phyloP scores from a whole-genome alignment of 257 asterid species.

The Phtheirospermum japonicum region DNA sequence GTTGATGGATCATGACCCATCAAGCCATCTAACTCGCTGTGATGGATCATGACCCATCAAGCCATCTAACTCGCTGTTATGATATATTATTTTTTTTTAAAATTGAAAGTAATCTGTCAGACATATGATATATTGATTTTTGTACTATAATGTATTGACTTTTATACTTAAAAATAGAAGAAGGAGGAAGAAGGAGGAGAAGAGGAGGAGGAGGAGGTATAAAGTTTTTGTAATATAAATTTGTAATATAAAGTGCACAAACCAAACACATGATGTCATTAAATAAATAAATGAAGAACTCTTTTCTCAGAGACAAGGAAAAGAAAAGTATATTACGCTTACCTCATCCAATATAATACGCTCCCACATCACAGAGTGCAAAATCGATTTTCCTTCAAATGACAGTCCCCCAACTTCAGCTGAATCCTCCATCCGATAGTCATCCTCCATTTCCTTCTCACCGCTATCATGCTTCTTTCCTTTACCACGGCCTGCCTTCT shows the following conservation, averaged over 20 bases:
- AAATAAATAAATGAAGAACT: background rate
- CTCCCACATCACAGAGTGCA: conserved; percentile 80
- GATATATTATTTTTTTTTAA: too few relatives aligned
- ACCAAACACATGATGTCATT: background rate
- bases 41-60: too few relatives aligned
- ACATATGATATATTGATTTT: too few relatives aligned
- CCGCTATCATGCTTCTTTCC: conserved; percentile 27
- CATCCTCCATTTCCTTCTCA: conserved; percentile 38
- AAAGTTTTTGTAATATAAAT: too few relatives aligned
- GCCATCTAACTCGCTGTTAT: too few relatives aligned
- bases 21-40: too few relatives aligned
- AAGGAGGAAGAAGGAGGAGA: too few relatives aligned
- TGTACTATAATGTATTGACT: too few relatives aligned
- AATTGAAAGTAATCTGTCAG: too few relatives aligned
- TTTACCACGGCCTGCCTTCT: conserved; percentile 28
- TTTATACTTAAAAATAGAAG: too few relatives aligned
- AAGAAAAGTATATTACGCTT: conserved; percentile 17
- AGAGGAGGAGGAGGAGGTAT: too few relatives aligned
- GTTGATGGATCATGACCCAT: too few relatives aligned
- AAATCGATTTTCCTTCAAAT: conserved; percentile 48
- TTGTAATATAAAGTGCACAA: background rate
- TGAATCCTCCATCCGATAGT: conserved; percentile 28
- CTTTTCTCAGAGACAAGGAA: background rate
- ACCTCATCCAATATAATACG: conserved; percentile 94
- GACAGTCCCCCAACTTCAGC: conserved; percentile 33